A percentile compares a stretch with the other conserved stretches of the same genome.
phyloP scores from a whole-genome alignment of 768 basidiomycete genomes.

The Exsudoporus frostii region DNA sequence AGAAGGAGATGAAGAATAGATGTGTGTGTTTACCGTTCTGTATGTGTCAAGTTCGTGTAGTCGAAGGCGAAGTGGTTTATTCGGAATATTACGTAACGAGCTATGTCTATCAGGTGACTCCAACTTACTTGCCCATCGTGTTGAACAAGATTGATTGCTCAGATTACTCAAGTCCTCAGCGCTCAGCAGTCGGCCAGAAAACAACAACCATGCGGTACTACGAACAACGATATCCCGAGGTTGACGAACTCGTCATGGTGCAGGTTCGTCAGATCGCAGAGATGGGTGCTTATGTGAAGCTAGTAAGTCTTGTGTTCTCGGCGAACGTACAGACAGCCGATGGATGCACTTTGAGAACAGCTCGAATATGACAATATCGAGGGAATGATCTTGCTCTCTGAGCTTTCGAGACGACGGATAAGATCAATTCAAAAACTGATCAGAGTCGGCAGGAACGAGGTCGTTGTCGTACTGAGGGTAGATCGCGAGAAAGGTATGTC shows the following conservation, averaged over 20 bases:
- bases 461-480: conserved; percentile 95
- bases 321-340: not conserved
- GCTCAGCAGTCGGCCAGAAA: not conserved
- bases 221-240: conserved; percentile 89
- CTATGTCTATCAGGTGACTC: not conserved
- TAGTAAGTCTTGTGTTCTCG: conserved; percentile 52
- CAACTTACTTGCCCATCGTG: not conserved
- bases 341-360: conserved; percentile 37
- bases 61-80: not conserved
- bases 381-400: conserved; percentile 99
- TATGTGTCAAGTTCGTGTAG: not conserved
- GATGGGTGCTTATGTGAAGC: conserved; percentile 99
- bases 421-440: conserved; percentile 97
- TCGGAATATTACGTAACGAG: conserved; percentile 8
- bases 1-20: conserved; percentile 14
- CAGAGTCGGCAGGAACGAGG: conserved; percentile 95
- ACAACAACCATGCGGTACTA: conserved; percentile 75
- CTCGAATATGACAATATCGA: conserved; percentile 99
- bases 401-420: conserved; percentile 94
- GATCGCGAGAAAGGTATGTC: conserved; percentile 95
- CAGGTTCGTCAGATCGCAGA: conserved; percentile 99
- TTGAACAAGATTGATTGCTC: not conserved
- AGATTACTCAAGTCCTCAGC: not conserved
- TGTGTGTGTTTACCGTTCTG: not conserved
- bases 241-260: conserved; percentile 99